Evolutionary conservation across 2,329 filamentous ascomycete species (phyloP).

Genomic region (Aspergillus oerlinghausenensis): DNA sequence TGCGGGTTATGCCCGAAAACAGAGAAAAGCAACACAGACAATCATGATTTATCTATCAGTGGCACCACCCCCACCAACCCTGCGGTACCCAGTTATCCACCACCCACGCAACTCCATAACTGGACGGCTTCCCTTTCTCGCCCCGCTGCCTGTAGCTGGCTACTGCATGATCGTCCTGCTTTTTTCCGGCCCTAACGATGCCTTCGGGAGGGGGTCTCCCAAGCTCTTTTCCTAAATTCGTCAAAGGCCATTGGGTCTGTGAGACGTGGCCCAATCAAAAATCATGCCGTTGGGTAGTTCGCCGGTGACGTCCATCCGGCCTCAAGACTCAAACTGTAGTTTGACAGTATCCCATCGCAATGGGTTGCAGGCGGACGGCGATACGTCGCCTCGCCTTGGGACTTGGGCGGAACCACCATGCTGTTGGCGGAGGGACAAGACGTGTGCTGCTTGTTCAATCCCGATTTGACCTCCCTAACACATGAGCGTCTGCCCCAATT

Average conservation of each 20-base stretch:
- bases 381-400: constrained; percentile 34
- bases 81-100: constrained; percentile 20
- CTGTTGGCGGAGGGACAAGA: constrained; percentile 26
- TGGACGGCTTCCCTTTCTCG: constrained; percentile 18
- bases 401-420: constrained; percentile 21
- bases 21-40: constrained; percentile 10
- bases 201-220: constrained; percentile 13
- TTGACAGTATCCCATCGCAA: constrained; percentile 25
- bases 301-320: constrained; percentile 26
- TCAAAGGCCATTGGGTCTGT: constrained; percentile 25
- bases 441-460: constrained; percentile 22
- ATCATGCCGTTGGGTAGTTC: constrained; percentile 27
- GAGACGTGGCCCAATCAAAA: constrained; percentile 42
- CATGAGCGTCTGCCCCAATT: constrained; percentile 22
- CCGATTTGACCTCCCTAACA: constrained; percentile 25
- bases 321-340: constrained; percentile 25
- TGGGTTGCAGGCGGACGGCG: constrained; percentile 24
- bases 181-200: constrained; percentile 26
- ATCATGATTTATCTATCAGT: constrained; percentile 16
- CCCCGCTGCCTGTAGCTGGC: constrained; percentile 18
- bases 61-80: constrained; percentile 25
- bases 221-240: constrained; percentile 17
- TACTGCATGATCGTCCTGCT: constrained; percentile 26
- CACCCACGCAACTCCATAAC: background rate
- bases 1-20: constrained; percentile 2